Evolutionary conservation across 2,329 filamentous ascomycete genomes (phyloP).

Genomic region (Helotiales sp.): DNA sequence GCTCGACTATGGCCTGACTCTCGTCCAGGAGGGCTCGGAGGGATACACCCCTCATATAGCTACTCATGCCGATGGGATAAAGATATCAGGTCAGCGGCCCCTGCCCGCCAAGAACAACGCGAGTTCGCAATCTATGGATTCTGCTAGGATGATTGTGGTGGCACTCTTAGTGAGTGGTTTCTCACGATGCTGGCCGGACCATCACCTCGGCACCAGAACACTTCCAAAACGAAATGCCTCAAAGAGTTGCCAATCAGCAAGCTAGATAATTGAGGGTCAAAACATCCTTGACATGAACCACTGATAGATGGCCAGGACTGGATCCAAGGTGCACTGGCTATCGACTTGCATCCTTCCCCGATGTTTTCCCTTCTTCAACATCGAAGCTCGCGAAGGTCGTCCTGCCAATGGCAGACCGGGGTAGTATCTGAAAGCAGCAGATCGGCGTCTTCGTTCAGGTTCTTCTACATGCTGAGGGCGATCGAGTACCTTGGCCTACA

Average conservation of each 20-base stretch:
- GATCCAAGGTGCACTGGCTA: not conserved
- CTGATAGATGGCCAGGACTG: not conserved
- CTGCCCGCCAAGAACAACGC: slow-evolving; percentile 1
- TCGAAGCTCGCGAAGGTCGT: not conserved
- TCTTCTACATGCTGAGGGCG: slow-evolving; percentile 11
- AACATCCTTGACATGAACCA: not conserved
- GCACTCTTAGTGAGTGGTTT: slow-evolving; percentile 4
- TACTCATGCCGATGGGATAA: not conserved
- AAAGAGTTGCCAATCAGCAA: not conserved
- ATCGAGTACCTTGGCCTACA: not conserved
- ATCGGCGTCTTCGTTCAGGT: slow-evolving; percentile 2
- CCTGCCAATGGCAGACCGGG: not conserved
- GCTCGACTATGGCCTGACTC: slow-evolving; percentile 2
- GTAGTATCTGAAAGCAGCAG: slow-evolving; percentile 11
- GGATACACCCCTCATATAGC: slow-evolving; percentile 11
- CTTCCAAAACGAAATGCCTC: slow-evolving; percentile 1
- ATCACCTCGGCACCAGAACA: slow-evolving; percentile 2
- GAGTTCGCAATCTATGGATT: slow-evolving; percentile 3
- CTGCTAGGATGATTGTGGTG: slow-evolving; percentile 5
- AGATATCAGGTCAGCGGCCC: not conserved
- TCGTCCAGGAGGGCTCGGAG: not conserved
- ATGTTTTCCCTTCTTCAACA: not conserved
- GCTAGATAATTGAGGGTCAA: not conserved
- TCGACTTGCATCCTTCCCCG: not conserved
- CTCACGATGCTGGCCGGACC: not conserved